These are phyloP conservation scores for Eucalyptus curtisii DNA, from an alignment of 345 rosid species.

Conservation along the genomic window DNA sequence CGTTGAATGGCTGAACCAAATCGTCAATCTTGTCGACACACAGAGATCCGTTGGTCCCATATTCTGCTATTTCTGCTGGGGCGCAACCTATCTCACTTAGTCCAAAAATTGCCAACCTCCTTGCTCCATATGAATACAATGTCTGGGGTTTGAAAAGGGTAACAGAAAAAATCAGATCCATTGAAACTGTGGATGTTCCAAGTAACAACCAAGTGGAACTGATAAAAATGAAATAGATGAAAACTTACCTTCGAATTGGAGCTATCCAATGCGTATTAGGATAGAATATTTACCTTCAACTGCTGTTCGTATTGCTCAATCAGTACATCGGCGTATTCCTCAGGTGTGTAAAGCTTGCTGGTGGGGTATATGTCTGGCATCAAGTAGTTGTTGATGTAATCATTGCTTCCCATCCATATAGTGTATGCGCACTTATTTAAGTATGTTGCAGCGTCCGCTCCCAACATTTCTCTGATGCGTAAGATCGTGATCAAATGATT, in stretches of 20 bases:
- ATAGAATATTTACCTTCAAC: neutral
- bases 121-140: constrained; percentile 14
- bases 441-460: neutral
- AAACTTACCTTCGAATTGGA: neutral
- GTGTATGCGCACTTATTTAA: constrained; percentile 16
- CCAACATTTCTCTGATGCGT: neutral
- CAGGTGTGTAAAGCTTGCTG: neutral
- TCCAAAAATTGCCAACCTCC: constrained; percentile 20
- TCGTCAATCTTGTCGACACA: constrained; percentile 5
- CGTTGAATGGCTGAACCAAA: constrained; percentile 2
- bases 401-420: constrained; percentile 20
- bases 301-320: constrained; percentile 6
- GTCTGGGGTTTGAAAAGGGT: neutral
- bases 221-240: neutral
- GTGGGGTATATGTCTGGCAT: constrained; percentile 5
- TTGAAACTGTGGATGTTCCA: neutral
- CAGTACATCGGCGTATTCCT: constrained; percentile 5
- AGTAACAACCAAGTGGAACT: neutral
- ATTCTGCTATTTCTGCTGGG: neutral
- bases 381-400: constrained; percentile 21
- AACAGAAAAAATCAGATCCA: neutral
- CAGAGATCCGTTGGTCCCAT: neutral
- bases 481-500: neutral
- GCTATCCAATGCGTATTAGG: neutral
- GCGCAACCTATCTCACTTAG: constrained; percentile 14